Conservation (phyloP, 129 eudicot species). For the Cynara cardunculus region DNA sequence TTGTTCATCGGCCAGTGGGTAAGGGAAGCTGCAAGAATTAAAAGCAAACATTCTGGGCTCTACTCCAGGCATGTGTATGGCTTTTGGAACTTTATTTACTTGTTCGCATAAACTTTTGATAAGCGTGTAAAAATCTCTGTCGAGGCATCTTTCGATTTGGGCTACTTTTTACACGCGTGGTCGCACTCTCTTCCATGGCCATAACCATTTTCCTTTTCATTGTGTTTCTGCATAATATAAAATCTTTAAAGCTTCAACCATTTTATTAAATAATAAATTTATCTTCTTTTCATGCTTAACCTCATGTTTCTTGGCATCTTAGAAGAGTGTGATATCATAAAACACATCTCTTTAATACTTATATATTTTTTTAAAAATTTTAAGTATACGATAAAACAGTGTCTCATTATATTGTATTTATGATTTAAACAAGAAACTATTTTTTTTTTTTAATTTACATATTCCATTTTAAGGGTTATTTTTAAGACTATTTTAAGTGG, state of each 20-base stretch:
- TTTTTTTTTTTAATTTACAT: too few species aligned
- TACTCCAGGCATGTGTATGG: slow-evolving; percentile 22
- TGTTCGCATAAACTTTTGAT: slow-evolving; percentile 30
- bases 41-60: slow-evolving; percentile 18
- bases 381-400: too few species aligned
- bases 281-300: slow-evolving; percentile 29
- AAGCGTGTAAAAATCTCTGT: slow-evolving; percentile 43
- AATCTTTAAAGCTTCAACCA: not conserved
- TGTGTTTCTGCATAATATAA: not conserved
- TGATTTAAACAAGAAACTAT: too few species aligned
- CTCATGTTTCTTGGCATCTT: not conserved
- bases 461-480: too few species aligned
- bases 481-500: not conserved
- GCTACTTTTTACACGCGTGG: slow-evolving; percentile 43
- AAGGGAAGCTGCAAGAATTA: slow-evolving; percentile 4
- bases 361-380: too few species aligned
- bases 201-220: slow-evolving; percentile 4
- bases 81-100: slow-evolving; percentile 28
- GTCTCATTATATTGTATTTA: too few species aligned
- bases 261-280: slow-evolving; percentile 11
- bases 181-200: slow-evolving; percentile 36
- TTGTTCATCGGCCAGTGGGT: not conserved
- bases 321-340: too few species aligned
- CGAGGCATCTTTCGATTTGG: slow-evolving; percentile 40
- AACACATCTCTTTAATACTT: too few species aligned